Conservation (phyloP, 1,139 yeast genomes). For the Suhomyces wounanorum region DNA sequence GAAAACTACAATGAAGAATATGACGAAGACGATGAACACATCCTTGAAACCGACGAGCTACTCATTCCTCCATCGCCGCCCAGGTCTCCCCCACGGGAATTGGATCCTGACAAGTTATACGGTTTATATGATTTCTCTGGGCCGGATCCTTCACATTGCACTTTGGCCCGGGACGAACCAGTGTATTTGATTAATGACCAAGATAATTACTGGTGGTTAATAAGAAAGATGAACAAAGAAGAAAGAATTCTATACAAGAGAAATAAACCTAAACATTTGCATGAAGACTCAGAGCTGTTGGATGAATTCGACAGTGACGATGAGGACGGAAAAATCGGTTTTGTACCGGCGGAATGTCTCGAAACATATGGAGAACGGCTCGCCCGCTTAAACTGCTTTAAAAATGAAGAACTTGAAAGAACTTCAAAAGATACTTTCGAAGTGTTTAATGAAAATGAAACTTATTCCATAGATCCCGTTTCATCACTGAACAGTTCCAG, state of each 20-base stretch:
- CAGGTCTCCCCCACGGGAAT: conserved; percentile 76
- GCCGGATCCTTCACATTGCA: conserved; percentile 92
- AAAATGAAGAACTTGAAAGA: conserved; percentile 75
- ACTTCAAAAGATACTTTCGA: conserved; percentile 21
- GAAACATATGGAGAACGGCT: conserved; percentile 90
- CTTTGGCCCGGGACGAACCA: conserved; percentile 77
- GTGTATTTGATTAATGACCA: conserved; percentile 81
- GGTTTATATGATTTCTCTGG: conserved; percentile 88
- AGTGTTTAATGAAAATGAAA: conserved; percentile 1
- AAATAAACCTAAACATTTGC: conserved; percentile 1
- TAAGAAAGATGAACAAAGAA: conserved; percentile 56
- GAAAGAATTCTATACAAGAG: conserved; percentile 26
- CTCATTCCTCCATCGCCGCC: conserved; percentile 65
- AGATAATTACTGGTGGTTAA: conserved; percentile 97
- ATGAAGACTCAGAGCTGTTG: not conserved
- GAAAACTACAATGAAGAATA: conserved; percentile 17
- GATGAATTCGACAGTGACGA: conserved; percentile 29
- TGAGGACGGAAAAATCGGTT: conserved; percentile 76
- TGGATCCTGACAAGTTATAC: conserved; percentile 81
- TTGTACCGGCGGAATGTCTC: conserved; percentile 94
- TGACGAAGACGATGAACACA: conserved; percentile 17
- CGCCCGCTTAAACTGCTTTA: conserved; percentile 89
- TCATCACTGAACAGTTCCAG: conserved; percentile 16
- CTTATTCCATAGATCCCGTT: conserved; percentile 7
- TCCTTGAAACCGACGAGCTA: conserved; percentile 23